These are phyloP conservation scores for Aphanocladium album DNA, from an alignment of 2,329 filamentous ascomycete genomes.

Conservation along the genomic window DNA sequence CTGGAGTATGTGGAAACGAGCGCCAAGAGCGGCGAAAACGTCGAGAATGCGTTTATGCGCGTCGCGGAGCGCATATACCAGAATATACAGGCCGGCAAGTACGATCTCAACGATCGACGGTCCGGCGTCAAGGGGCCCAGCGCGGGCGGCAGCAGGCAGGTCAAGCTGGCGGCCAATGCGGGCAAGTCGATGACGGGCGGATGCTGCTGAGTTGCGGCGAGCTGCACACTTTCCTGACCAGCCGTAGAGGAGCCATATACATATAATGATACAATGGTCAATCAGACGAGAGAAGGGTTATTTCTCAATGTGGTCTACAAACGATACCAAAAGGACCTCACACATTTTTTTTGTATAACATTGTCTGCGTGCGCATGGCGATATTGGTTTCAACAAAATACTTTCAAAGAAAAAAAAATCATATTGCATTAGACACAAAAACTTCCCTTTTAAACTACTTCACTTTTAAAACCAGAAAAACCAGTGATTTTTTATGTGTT, in stretches of 20 bases:
- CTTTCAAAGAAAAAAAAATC: not conserved
- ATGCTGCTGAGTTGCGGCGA: conserved; percentile 37
- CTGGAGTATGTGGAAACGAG: conserved; percentile 94
- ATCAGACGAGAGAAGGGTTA: not conserved
- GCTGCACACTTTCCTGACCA: too few species aligned
- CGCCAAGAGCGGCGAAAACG: conserved; percentile 90
- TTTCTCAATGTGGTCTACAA: not conserved
- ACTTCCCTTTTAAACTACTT: not conserved
- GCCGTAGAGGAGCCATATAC: not conserved
- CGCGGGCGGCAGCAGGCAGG: conserved; percentile 38
- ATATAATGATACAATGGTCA: not conserved
- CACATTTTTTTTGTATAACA: not conserved
- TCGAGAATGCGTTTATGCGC: conserved; percentile 87
- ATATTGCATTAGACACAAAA: conserved; percentile 5
- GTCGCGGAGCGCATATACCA: conserved; percentile 94
- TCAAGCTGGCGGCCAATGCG: conserved; percentile 40
- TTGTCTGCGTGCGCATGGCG: not conserved
- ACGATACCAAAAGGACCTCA: not conserved
- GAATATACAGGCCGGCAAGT: conserved; percentile 92
- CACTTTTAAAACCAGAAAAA: not conserved
- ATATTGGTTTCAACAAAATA: not conserved
- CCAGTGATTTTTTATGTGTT: conserved; percentile 8
- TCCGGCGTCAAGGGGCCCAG: conserved; percentile 80
- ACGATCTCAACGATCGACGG: conserved; percentile 88
- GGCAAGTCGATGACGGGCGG: conserved; percentile 36